Percentiles rank a stretch among this genome's conserved stretches.
Evolutionary conservation across 306 rosid species (phyloP).

Genomic region (Quercus variabilis): DNA sequence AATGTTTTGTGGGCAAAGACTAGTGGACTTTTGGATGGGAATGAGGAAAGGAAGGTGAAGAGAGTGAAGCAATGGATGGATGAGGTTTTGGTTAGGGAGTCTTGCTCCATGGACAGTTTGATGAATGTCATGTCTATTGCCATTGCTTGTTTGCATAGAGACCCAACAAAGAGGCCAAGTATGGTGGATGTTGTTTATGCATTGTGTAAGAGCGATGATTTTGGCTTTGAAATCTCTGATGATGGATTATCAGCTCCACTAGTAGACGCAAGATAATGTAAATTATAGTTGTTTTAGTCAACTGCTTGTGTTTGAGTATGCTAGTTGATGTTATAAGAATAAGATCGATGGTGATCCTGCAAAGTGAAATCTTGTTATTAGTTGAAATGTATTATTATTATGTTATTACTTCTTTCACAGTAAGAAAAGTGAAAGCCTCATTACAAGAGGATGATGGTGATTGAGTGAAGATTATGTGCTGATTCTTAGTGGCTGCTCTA

Average conservation of each 20-base stretch:
- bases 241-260: constrained; percentile 45
- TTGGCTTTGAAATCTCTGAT: constrained; percentile 62
- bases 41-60: constrained; percentile 45
- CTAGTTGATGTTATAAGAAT: not conserved
- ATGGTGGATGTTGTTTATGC: constrained; percentile 85
- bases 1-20: constrained; percentile 49
- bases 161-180: constrained; percentile 72
- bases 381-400: not conserved
- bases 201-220: constrained; percentile 64
- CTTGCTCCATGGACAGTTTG: constrained; percentile 61
- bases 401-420: not conserved
- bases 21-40: constrained; percentile 41
- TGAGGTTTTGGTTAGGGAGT: constrained; percentile 34
- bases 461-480: too few species aligned
- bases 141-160: constrained; percentile 65
- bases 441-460: not conserved
- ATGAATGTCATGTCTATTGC: constrained; percentile 54
- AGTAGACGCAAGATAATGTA: constrained; percentile 49
- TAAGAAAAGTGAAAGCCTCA: not conserved
- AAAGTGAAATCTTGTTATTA: not conserved
- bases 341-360: not conserved
- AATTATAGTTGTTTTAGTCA: not conserved
- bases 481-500: too few species aligned
- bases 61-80: constrained; percentile 66
- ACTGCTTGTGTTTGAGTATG: not conserved